Conservation (phyloP, 75 land plant species). For the Cunninghamia lanceolata region DNA sequence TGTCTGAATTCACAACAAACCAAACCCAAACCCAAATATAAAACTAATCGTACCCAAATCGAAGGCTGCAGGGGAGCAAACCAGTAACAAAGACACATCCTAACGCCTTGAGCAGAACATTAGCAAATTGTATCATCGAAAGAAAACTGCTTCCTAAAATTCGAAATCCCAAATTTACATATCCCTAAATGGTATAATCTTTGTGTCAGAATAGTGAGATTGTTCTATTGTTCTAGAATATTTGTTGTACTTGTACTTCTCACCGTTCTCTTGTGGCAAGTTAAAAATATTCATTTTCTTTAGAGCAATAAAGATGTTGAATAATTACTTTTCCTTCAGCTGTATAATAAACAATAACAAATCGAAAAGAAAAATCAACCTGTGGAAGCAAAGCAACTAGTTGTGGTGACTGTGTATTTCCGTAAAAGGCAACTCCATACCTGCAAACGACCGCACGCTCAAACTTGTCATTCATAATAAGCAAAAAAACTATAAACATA, state of each 20-base stretch:
- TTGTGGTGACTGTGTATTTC: slow-evolving; percentile 53
- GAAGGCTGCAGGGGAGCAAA: too few relatives aligned
- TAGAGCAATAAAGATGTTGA: not conserved
- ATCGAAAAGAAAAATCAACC: slow-evolving; percentile 29
- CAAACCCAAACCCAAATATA: too few relatives aligned
- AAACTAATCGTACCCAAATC: too few relatives aligned
- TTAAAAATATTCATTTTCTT: not conserved
- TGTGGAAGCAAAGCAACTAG: slow-evolving; percentile 95
- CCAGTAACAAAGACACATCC: not conserved
- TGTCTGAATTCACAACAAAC: too few relatives aligned
- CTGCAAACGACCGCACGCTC: slow-evolving; percentile 22
- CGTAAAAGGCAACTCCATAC: slow-evolving; percentile 88
- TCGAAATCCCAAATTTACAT: not conserved
- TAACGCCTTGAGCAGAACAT: not conserved
- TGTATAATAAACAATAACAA: not conserved
- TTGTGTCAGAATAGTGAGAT: not conserved
- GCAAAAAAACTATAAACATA: not conserved
- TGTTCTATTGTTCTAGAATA: not conserved
- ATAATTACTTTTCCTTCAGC: not conserved
- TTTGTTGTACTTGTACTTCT: not conserved
- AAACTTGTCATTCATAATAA: not conserved
- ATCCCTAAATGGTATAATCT: not conserved
- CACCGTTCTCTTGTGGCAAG: not conserved
- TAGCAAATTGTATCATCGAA: not conserved
- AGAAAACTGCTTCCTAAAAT: not conserved